These are phyloP conservation scores for Simplicillium sp. DNA, from an alignment of 2,329 filamentous ascomycete species.

Conservation along the genomic window DNA sequence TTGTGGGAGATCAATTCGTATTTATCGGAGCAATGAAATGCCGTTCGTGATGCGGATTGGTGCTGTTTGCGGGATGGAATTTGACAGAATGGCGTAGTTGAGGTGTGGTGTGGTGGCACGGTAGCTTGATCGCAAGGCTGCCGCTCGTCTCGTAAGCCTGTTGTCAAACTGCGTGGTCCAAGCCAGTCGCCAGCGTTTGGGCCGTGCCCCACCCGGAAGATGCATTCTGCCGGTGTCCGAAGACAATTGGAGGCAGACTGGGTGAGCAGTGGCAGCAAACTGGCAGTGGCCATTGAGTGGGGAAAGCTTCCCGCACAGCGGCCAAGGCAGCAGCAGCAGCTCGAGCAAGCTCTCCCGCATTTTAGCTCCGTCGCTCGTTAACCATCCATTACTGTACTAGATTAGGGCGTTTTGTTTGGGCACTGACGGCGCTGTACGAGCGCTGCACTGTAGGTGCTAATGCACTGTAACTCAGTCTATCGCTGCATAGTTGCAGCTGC, in stretches of 20 bases:
- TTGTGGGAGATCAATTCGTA: background rate
- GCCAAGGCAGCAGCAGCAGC: too few relatives aligned
- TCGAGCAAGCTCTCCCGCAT: too few relatives aligned
- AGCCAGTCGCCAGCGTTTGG: slow-evolving; percentile 3
- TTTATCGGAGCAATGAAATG: background rate
- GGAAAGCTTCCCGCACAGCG: too few relatives aligned
- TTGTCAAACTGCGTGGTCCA: slow-evolving; percentile 4
- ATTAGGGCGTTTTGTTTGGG: too few relatives aligned
- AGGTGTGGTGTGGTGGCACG: background rate
- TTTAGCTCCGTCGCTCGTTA: too few relatives aligned
- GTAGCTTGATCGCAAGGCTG: slow-evolving; percentile 11
- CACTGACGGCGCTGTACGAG: too few relatives aligned
- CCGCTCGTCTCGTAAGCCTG: slow-evolving; percentile 15
- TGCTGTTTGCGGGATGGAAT: background rate
- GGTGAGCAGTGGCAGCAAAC: too few relatives aligned
- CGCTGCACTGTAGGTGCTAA: too few relatives aligned
- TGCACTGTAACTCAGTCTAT: too few relatives aligned
- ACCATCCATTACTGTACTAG: too few relatives aligned
- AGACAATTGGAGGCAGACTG: background rate
- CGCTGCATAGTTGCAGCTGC: too few relatives aligned
- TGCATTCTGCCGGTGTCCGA: slow-evolving; percentile 11
- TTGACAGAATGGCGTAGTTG: background rate
- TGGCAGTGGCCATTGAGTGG: too few relatives aligned
- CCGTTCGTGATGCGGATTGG: background rate
- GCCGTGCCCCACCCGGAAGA: slow-evolving; percentile 4